These are phyloP conservation scores for Wickerhamiella shivajii DNA, from an alignment of 805 yeast species.

Conservation along the genomic window DNA sequence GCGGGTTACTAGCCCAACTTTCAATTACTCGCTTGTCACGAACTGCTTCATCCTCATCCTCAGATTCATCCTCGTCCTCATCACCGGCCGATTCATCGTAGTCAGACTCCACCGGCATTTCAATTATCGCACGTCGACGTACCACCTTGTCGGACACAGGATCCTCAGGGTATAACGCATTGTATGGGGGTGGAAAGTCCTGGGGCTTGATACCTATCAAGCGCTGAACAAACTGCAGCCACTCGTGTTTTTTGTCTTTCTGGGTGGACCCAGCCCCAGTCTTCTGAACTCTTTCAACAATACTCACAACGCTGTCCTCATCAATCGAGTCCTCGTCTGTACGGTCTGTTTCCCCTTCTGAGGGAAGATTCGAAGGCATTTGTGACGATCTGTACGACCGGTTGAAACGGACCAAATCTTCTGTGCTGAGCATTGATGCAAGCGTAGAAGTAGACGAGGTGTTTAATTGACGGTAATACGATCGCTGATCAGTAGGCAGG, in stretches of 20 bases:
- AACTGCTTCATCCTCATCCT: conserved; percentile 15
- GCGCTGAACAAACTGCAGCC: conserved; percentile 6
- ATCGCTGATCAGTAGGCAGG: conserved; percentile 19
- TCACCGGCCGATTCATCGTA: conserved; percentile 8
- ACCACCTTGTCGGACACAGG: neutral
- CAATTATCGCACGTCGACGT: conserved; percentile 19
- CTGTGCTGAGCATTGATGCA: conserved; percentile 10
- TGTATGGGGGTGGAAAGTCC: conserved; percentile 11
- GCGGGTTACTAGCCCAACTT: conserved; percentile 27
- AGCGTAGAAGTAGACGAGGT: conserved; percentile 17
- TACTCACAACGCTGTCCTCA: too few species aligned
- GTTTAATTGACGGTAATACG: conserved; percentile 17
- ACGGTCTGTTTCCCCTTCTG: too few species aligned
- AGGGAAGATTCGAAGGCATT: neutral
- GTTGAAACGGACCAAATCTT: neutral
- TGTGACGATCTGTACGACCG: neutral
- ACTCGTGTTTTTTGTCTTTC: conserved; percentile 1
- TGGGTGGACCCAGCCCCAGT: too few species aligned
- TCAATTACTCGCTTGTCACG: conserved; percentile 14
- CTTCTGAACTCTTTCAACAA: neutral
- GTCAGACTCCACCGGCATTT: conserved; percentile 19
- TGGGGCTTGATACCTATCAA: conserved; percentile 2
- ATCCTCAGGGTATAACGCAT: conserved; percentile 5
- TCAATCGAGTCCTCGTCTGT: too few species aligned
- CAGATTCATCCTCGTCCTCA: conserved; percentile 2